Evolutionary conservation across 768 basidiomycete genomes (phyloP).

Genomic region (Phylloporus arenicola): DNA sequence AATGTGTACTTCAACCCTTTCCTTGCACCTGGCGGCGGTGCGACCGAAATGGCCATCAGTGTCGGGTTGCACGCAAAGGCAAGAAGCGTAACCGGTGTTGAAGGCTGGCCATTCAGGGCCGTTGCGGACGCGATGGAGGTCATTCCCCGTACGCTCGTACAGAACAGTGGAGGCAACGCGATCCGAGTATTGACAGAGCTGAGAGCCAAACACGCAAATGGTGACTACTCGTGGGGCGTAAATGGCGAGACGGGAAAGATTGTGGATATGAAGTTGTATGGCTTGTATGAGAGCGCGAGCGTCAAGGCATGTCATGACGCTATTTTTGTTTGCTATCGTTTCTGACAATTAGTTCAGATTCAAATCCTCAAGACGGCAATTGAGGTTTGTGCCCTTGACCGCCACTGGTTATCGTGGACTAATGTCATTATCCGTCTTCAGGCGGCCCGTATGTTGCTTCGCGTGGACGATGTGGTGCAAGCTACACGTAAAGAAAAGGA

Average conservation of each 20-base stretch:
- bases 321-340: not conserved
- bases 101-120: slow-evolving; percentile 86
- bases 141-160: slow-evolving; percentile 89
- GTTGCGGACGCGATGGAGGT: slow-evolving; percentile 97
- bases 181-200: slow-evolving; percentile 91
- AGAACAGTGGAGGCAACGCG: slow-evolving; percentile 93
- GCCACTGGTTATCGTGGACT: not conserved
- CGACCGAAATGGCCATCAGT: slow-evolving; percentile 96
- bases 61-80: slow-evolving; percentile 82
- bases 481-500: slow-evolving; percentile 68
- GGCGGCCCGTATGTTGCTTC: slow-evolving; percentile 86
- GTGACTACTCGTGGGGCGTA: slow-evolving; percentile 89
- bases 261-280: slow-evolving; percentile 92
- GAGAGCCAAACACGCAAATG: slow-evolving; percentile 91
- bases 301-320: slow-evolving; percentile 60
- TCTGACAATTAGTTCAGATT: slow-evolving; percentile 43
- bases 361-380: slow-evolving; percentile 97
- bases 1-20: slow-evolving; percentile 95
- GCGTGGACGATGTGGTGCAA: slow-evolving; percentile 92
- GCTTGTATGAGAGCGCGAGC: slow-evolving; percentile 90
- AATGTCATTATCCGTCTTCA: slow-evolving; percentile 20
- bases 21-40: slow-evolving; percentile 94
- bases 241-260: slow-evolving; percentile 95
- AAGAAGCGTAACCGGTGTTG: slow-evolving; percentile 75
- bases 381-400: slow-evolving; percentile 47